Conservation (phyloP, 495 filamentous ascomycete genomes). For the Aspergillus haitiensis region DNA sequence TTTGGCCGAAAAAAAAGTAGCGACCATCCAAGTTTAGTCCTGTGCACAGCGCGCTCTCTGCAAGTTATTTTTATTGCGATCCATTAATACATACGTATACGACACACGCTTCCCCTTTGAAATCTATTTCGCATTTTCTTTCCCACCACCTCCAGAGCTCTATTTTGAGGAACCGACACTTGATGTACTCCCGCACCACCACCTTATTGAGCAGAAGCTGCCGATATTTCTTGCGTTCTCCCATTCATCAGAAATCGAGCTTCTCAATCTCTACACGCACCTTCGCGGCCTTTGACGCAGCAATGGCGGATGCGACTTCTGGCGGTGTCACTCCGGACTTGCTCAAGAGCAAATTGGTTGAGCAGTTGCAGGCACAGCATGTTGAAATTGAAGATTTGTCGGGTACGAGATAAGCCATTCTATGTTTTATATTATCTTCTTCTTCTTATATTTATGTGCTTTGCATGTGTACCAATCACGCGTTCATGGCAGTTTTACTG, state of each 20-base stretch:
- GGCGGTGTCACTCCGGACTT: constrained; percentile 65
- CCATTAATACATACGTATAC: neutral
- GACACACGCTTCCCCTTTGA: too few species aligned
- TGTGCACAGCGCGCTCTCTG: too few species aligned
- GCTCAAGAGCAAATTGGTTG: constrained; percentile 66
- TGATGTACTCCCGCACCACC: constrained; percentile 47
- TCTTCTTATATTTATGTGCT: neutral
- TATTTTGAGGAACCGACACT: constrained; percentile 19
- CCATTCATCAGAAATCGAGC: constrained; percentile 30
- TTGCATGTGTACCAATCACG: neutral
- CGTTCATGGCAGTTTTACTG: neutral
- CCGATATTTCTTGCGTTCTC: constrained; percentile 43
- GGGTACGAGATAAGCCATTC: constrained; percentile 53
- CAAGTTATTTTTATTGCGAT: too few species aligned
- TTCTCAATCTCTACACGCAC: constrained; percentile 45
- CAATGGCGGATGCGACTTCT: constrained; percentile 54
- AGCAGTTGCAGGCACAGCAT: constrained; percentile 74
- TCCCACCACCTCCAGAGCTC: too few species aligned
- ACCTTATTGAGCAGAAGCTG: constrained; percentile 47
- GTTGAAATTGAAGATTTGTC: constrained; percentile 94
- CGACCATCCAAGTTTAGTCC: neutral
- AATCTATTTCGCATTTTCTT: too few species aligned
- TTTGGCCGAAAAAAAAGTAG: constrained; percentile 10
- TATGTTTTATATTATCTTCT: neutral
- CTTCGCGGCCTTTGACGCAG: constrained; percentile 41